phyloP scores from a whole-genome alignment of 768 basidiomycete species.

The Coprinopsis cinerea region DNA sequence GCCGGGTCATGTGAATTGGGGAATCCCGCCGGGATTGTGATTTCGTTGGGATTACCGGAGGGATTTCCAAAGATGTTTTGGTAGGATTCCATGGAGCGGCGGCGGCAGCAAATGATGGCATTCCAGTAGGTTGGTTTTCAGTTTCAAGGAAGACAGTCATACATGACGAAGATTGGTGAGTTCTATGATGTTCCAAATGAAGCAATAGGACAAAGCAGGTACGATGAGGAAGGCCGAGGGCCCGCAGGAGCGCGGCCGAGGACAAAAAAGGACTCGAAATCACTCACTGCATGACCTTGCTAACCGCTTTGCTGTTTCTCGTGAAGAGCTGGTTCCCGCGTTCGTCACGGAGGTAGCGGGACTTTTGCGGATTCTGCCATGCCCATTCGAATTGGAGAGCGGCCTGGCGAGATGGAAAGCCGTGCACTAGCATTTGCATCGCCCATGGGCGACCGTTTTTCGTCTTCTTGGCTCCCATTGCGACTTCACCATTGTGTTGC shows the following conservation, averaged over 20 bases:
- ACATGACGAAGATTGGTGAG: no score
- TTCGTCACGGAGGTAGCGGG: slow-evolving; percentile 53
- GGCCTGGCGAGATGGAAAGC: slow-evolving; percentile 66
- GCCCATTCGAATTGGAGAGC: slow-evolving; percentile 82
- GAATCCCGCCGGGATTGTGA: background rate
- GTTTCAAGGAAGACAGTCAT: no score
- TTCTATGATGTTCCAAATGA: no score
- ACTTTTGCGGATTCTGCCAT: slow-evolving; percentile 74
- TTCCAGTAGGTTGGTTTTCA: no score
- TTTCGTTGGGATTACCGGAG: no score
- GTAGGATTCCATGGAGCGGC: no score
- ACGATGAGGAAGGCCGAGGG: no score
- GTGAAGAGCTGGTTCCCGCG: slow-evolving; percentile 35
- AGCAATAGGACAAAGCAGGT: no score
- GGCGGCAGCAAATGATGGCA: no score
- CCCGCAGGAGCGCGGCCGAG: no score
- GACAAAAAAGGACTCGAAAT: no score
- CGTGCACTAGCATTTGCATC: slow-evolving; percentile 83
- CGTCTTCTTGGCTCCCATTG: slow-evolving; percentile 68
- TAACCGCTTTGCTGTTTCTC: slow-evolving; percentile 29
- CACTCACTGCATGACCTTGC: slow-evolving; percentile 30
- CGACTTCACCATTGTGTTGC: slow-evolving; percentile 78
- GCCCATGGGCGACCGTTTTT: slow-evolving; percentile 60
- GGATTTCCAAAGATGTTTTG: slow-evolving; percentile 3
- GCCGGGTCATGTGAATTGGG: background rate